Evolutionary conservation across 2,329 filamentous ascomycete genomes (phyloP).

Genomic region (Dactylella cylindrospora): DNA sequence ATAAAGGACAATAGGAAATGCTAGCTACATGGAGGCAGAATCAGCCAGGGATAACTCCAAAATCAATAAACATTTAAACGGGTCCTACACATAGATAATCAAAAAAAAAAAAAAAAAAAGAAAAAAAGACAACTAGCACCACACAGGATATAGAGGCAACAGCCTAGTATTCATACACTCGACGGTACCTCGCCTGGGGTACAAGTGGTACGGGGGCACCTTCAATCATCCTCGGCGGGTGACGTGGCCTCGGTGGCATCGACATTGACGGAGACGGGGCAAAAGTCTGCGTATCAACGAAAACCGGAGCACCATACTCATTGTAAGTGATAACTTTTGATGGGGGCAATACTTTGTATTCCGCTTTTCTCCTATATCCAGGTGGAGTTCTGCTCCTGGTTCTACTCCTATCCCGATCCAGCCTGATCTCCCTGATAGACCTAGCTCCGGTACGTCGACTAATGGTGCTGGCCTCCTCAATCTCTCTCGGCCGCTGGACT

Average conservation of each 20-base stretch:
- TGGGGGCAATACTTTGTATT: conserved; percentile 29
- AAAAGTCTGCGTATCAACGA: conserved; percentile 32
- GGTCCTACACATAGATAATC: no score
- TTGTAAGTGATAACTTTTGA: conserved; percentile 31
- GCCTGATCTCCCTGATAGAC: conserved; percentile 18
- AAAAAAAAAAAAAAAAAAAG: no score
- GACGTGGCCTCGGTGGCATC: conserved; percentile 13
- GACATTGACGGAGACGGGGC: conserved; percentile 29
- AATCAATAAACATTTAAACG: no score
- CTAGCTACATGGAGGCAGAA: no score
- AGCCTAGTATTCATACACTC: conserved; percentile 16
- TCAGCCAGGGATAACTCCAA: no score
- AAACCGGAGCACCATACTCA: conserved; percentile 29
- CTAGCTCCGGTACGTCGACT: conserved; percentile 16
- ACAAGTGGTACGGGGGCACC: conserved; percentile 22
- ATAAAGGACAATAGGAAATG: no score
- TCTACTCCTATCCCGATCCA: conserved; percentile 8
- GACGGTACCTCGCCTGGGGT: conserved; percentile 3
- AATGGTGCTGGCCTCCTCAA: conserved; percentile 21
- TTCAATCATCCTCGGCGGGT: conserved; percentile 12
- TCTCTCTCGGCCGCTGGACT: conserved; percentile 22
- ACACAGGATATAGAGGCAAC: neutral
- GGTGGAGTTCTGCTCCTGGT: conserved; percentile 15
- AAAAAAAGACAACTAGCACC: neutral
- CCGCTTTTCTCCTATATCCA: conserved; percentile 1